Percentiles rank a stretch among this genome's conserved stretches.
phyloP scores from a whole-genome alignment of 106 monocot genomes.

The Ottelia alismoides region DNA sequence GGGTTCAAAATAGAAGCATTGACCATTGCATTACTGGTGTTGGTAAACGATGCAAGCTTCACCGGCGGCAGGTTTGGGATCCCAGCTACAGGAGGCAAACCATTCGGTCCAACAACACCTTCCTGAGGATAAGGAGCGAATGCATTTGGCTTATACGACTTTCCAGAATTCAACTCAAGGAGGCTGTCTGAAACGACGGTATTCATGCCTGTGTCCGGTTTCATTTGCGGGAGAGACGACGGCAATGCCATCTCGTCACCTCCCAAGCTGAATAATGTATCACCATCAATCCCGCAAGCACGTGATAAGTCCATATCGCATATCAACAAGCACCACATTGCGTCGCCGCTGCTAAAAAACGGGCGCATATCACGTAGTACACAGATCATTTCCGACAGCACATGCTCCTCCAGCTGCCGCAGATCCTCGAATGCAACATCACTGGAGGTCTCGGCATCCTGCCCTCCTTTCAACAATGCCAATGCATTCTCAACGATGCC shows the following conservation, averaged over 20 bases:
- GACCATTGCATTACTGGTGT: constrained; percentile 4
- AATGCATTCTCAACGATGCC: constrained; percentile 70
- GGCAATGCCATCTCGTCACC: constrained; percentile 16
- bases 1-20: no score
- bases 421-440: constrained; percentile 48
- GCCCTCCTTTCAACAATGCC: constrained; percentile 31
- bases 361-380: constrained; percentile 54
- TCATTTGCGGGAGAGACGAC: constrained; percentile 10
- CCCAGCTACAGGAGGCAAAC: constrained; percentile 7
- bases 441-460: constrained; percentile 28
- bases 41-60: constrained; percentile 20
- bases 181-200: constrained; percentile 1
- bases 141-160: neutral
- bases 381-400: constrained; percentile 63
- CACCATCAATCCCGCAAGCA: constrained; percentile 53
- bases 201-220: constrained; percentile 12
- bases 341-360: constrained; percentile 62
- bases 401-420: constrained; percentile 39
- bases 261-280: constrained; percentile 8
- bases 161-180: neutral
- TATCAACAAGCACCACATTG: constrained; percentile 83
- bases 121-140: neutral
- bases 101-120: constrained; percentile 2
- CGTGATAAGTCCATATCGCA: constrained; percentile 71
- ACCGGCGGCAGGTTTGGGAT: constrained; percentile 28